These are phyloP conservation scores for Tuber umbilicatum DNA, from an alignment of 495 filamentous ascomycete species.

Conservation along the genomic window DNA sequence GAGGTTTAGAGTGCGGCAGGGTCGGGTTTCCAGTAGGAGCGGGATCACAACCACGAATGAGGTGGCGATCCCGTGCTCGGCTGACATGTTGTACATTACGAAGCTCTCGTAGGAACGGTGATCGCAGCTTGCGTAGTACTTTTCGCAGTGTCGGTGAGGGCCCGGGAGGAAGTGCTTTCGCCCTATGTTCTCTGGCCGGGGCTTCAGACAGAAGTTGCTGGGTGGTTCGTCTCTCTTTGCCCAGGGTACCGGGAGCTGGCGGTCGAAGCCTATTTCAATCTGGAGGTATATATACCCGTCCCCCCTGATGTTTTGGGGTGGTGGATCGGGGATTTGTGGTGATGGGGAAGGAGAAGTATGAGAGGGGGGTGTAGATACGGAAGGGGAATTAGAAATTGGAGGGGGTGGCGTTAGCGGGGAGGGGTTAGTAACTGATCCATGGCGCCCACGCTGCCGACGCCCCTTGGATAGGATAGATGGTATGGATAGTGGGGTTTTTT, in stretches of 20 bases:
- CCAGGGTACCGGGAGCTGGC: not conserved
- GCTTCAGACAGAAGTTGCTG: not conserved
- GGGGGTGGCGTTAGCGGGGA: not conserved
- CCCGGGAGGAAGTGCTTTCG: not conserved
- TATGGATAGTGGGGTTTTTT: not conserved
- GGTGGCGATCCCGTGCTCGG: not conserved
- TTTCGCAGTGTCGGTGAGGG: not conserved
- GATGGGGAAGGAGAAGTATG: not conserved
- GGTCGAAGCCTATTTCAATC: not conserved
- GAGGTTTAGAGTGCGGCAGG: not conserved
- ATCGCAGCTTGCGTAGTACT: not conserved
- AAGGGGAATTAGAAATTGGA: not conserved
- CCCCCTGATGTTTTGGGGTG: not conserved
- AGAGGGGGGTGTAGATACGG: not conserved
- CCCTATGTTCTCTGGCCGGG: not conserved
- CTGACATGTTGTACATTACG: not conserved
- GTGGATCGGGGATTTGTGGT: not conserved
- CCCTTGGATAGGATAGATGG: not conserved
- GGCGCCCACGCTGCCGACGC: not conserved
- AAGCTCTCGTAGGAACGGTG: not conserved
- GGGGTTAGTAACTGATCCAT: not conserved
- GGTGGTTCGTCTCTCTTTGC: not conserved
- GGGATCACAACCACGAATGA: not conserved
- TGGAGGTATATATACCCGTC: not conserved
- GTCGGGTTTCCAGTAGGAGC: not conserved